Evolutionary conservation across 371 early-diverging fungal species (phyloP).

Genomic region (Chytridium lagenaria): DNA sequence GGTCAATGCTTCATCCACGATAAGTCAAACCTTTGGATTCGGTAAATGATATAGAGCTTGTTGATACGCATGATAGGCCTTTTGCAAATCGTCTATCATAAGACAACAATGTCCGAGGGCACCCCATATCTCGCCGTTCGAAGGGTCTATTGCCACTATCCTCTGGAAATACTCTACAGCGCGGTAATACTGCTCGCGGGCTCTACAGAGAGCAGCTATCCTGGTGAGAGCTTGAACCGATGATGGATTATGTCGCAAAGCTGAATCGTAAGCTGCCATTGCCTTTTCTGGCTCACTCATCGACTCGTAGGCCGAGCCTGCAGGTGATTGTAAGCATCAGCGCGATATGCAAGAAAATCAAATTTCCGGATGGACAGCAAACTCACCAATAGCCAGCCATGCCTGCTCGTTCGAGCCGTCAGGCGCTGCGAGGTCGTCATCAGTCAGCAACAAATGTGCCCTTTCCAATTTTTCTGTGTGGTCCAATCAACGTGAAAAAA

Average conservation of each 20-base stretch:
- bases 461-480: no score
- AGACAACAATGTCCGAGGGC: slow-evolving; percentile 92
- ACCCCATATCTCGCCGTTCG: slow-evolving; percentile 92
- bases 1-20: no score
- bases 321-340: no score
- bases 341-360: background rate
- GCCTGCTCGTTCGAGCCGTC: slow-evolving; percentile 33
- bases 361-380: background rate
- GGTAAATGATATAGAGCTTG: slow-evolving; percentile 88
- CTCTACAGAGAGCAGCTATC: slow-evolving; percentile 73
- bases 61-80: slow-evolving; percentile 93
- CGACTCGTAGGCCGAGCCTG: slow-evolving; percentile 66
- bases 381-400: slow-evolving; percentile 53
- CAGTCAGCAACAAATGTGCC: no score
- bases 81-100: slow-evolving; percentile 91
- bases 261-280: slow-evolving; percentile 80
- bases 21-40: slow-evolving; percentile 75
- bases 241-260: slow-evolving; percentile 87
- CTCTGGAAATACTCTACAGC: slow-evolving; percentile 91
- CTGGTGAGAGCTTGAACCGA: slow-evolving; percentile 77
- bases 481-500: no score
- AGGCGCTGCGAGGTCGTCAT: background rate
- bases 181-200: slow-evolving; percentile 68
- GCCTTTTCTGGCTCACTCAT: slow-evolving; percentile 81
- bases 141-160: slow-evolving; percentile 76